Evolutionary conservation across 2,329 filamentous ascomycete species (phyloP), one percentile per base, ranked within the genome.

Genomic region (Juglanconis sp.): DNA sequence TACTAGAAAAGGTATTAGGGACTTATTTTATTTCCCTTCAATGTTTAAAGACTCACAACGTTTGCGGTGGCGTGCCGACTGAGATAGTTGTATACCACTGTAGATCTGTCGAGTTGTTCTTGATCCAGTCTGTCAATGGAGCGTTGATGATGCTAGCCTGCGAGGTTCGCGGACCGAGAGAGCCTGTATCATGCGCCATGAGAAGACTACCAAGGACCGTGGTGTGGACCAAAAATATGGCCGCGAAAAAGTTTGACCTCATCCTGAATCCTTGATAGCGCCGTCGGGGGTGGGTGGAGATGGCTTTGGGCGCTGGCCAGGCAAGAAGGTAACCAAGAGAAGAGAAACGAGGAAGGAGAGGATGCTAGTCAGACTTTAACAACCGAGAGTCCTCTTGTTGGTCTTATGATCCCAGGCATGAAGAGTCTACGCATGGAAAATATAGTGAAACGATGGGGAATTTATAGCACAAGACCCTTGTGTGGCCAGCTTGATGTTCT

Each of bases 41-140:
- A 35, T 40, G 2, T 3, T 30, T 2, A 42, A 6, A 40, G 2
- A 40, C 60, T 30, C 49, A 62, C 60, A 63, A 61, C 3, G 47
- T 24, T 11, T 61, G 61, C 4, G 54, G 54, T 35, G 61, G 61
- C 1, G 57, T 61, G 10, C 61, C 61, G 3, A 61, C 58, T 15
- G 54, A 54, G 7, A 63, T 32, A 6, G 59, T 61, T 5, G 54
- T 50, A 46, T 46, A 63, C 61, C 61, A 63, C 40, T 63, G 61
- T 30, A 63, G 32, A 44, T 63, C 58, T n/a, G 61, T 63, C 13
- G 54, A 30, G 1, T 51, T 51, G 42, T 58, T 63, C 48, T 46
- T 63, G 7, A 60, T 61, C 36, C 52, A 60, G 51, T 58, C 54
- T 24, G 61, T 61, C 34, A 63, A 31, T 1, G 61, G 58, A 3